phyloP scores from a whole-genome alignment of 345 rosid species.

The Eucalyptus marginata region DNA sequence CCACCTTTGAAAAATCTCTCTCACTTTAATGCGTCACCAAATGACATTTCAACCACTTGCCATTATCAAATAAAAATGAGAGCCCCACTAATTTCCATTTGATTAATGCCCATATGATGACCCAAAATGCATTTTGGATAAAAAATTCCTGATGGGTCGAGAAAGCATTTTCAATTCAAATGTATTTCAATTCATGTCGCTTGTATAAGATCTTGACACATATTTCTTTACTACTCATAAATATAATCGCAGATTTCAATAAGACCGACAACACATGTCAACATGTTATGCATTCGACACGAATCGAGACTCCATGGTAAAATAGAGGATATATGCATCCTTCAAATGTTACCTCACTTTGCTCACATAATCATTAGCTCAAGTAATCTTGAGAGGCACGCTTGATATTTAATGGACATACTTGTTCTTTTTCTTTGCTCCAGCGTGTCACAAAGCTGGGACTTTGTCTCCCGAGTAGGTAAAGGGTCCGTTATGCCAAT shows the following conservation, averaged over 20 bases:
- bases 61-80: not conserved
- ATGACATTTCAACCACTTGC: not conserved
- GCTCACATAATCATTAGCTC: not conserved
- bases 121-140: not conserved
- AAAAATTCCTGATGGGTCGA: not conserved
- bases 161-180: not conserved
- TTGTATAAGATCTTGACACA: not conserved
- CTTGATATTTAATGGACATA: not conserved
- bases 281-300: rapidly evolving
- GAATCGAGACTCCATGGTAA: not conserved
- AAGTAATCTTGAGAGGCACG: not conserved
- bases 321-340: not conserved
- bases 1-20: not conserved
- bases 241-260: not conserved
- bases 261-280: not conserved
- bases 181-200: not conserved
- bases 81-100: not conserved
- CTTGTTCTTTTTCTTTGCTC: not conserved
- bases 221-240: rapidly evolving
- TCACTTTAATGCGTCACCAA: not conserved
- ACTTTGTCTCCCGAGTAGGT: not conserved
- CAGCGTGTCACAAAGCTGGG: not conserved
- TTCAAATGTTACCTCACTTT: not conserved
- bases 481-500: not conserved
- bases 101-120: not conserved